phyloP scores from a whole-genome alignment of 2,329 filamentous ascomycete genomes.

The Sarocladium kiliense region DNA sequence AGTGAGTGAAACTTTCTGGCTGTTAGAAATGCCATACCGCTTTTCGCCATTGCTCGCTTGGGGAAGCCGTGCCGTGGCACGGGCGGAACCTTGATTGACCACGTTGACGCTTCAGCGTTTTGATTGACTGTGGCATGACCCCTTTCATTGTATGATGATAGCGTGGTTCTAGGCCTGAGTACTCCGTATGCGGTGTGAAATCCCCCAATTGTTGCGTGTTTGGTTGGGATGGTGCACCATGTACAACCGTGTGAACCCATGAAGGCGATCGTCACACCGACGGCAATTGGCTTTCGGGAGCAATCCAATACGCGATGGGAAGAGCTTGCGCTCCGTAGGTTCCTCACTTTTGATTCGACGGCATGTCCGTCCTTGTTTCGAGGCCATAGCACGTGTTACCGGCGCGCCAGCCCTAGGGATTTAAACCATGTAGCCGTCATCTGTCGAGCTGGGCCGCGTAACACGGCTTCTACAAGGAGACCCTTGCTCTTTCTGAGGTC shows the following conservation, averaged over 20 bases:
- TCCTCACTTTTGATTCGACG: not conserved
- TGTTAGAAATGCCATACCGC: no score
- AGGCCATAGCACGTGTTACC: not conserved
- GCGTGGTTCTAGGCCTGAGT: not conserved
- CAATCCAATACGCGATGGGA: not conserved
- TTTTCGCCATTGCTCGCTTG: no score
- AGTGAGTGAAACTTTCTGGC: no score
- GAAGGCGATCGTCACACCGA: not conserved
- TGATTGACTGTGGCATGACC: not conserved
- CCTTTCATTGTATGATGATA: not conserved
- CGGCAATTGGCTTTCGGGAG: not conserved
- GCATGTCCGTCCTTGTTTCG: not conserved
- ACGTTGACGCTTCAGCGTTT: not conserved
- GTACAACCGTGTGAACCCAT: not conserved
- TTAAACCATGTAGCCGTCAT: not conserved
- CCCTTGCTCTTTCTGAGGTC: no score
- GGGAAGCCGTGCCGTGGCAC: not conserved
- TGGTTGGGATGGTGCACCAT: no score
- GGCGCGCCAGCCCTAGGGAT: not conserved
- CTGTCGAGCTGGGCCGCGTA: not conserved
- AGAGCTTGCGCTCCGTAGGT: not conserved
- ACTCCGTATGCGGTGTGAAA: not conserved
- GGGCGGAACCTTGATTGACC: not conserved
- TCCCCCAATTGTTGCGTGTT: not conserved
- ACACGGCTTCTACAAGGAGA: not conserved